Conservation (phyloP, 345 rosid species). For the Rhizophora apiculata region DNA sequence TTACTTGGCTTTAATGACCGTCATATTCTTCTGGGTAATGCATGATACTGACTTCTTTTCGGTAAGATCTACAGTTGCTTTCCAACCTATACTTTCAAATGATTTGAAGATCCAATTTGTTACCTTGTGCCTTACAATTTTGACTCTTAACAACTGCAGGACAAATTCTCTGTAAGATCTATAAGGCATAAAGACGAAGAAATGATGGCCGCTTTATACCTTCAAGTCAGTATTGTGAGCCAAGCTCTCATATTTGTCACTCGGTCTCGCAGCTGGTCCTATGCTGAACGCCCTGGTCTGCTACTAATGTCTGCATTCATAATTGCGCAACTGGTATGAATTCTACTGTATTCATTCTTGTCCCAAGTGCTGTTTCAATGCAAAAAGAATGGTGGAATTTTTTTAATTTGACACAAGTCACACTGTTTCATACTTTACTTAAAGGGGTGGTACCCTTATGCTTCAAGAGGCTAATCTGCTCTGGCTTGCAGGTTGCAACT, state of each 20-base stretch:
- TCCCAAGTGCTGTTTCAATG: no score
- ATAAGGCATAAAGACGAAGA: neutral
- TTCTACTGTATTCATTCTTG: neutral
- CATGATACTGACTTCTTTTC: constrained; percentile 26
- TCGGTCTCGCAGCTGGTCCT: constrained; percentile 37
- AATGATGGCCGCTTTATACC: constrained; percentile 30
- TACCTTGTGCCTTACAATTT: neutral
- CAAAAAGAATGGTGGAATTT: no score
- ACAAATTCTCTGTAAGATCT: constrained; percentile 22
- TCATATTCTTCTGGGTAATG: constrained; percentile 29
- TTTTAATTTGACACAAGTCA: no score
- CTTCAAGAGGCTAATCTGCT: neutral
- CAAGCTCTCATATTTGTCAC: constrained; percentile 36
- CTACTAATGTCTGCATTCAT: constrained; percentile 24
- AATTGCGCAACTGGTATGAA: constrained; percentile 29
- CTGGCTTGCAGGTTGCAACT: constrained; percentile 26
- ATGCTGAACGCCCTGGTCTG: constrained; percentile 27
- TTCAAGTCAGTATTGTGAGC: constrained; percentile 35
- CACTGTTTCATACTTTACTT: neutral
- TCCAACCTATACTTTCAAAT: neutral
- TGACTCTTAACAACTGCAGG: constrained; percentile 13
- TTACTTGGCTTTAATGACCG: constrained; percentile 29
- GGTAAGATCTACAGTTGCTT: constrained; percentile 4
- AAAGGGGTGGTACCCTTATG: neutral
- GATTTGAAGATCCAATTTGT: neutral